Percentiles rank a stretch among this genome's conserved stretches.
phyloP scores from a whole-genome alignment of 2,329 filamentous ascomycete genomes.

The Cyphellophora attinorum region DNA sequence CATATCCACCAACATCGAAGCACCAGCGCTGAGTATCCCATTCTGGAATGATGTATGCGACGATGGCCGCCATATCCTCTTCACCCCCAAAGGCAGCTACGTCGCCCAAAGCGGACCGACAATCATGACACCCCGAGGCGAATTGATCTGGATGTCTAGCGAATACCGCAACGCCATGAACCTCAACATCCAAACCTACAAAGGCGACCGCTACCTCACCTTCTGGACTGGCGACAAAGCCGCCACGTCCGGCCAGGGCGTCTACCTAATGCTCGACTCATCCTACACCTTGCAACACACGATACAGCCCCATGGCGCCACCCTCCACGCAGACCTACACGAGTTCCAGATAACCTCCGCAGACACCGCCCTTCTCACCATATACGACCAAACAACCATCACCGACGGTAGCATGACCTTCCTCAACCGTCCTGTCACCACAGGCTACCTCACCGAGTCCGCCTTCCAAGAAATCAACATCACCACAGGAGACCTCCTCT shows the following conservation, averaged over 20 bases:
- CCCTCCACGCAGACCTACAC: slow-evolving; percentile 17
- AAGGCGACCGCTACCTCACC: slow-evolving; percentile 35
- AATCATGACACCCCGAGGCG: slow-evolving; percentile 34
- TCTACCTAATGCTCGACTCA: slow-evolving; percentile 32
- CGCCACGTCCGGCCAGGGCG: slow-evolving; percentile 37
- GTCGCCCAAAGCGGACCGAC: slow-evolving; percentile 30
- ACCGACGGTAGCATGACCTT: neutral
- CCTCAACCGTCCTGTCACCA: too few relatives aligned
- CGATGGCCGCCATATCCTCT: slow-evolving; percentile 27
- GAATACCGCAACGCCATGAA: slow-evolving; percentile 33
- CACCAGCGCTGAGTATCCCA: slow-evolving; percentile 18
- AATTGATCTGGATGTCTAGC: slow-evolving; percentile 35
- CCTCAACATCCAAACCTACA: slow-evolving; percentile 35
- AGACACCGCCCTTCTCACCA: slow-evolving; percentile 12
- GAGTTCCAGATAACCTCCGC: slow-evolving; percentile 14
- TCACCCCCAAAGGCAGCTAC: slow-evolving; percentile 28
- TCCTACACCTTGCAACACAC: slow-evolving; percentile 13
- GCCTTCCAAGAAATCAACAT: slow-evolving; percentile 39
- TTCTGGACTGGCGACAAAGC: slow-evolving; percentile 42
- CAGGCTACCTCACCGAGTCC: slow-evolving; percentile 32
- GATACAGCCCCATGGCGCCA: slow-evolving; percentile 7
- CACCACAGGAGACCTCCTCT: slow-evolving; percentile 32
- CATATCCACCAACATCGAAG: slow-evolving; percentile 8
- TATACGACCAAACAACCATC: slow-evolving; percentile 9
- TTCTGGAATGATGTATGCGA: slow-evolving; percentile 25